A percentile compares a stretch with the other conserved stretches of the same genome.
These are phyloP conservation scores for Sclerotinia minor DNA, from an alignment of 2,329 filamentous ascomycete genomes.

Conservation along the genomic window DNA sequence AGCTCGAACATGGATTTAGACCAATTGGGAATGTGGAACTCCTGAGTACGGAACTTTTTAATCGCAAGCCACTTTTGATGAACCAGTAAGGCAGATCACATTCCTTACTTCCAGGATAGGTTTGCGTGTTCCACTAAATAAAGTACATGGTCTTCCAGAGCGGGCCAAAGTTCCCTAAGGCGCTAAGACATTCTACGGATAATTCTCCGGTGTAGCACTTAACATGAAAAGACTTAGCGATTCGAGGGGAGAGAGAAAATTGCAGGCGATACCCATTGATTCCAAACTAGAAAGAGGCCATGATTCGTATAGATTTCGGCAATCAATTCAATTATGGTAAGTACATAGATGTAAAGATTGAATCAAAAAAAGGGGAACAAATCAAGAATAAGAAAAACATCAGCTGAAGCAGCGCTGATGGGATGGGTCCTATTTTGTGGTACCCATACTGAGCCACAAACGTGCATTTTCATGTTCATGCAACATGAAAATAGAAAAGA, in stretches of 20 bases:
- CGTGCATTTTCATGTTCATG: constrained; percentile 19
- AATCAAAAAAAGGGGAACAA: background rate
- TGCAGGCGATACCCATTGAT: background rate
- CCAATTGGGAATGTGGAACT: constrained; percentile 10
- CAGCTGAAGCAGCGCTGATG: background rate
- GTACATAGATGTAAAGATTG: background rate
- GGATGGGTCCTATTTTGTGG: background rate
- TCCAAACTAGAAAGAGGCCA: background rate
- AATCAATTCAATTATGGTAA: background rate
- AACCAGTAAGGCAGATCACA: constrained; percentile 14
- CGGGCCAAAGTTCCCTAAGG: constrained; percentile 12
- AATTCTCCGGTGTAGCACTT: background rate
- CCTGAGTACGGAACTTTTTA: background rate
- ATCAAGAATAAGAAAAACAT: background rate
- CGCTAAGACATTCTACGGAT: background rate
- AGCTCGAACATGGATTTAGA: background rate
- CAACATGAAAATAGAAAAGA: background rate
- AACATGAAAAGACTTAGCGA: background rate
- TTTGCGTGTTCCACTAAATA: constrained; percentile 2
- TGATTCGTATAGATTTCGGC: background rate
- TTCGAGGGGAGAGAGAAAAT: background rate
- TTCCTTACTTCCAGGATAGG: background rate
- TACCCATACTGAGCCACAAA: constrained; percentile 7
- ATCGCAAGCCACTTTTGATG: background rate
- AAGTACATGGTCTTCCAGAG: background rate